Percentiles rank a stretch among this genome's conserved stretches.
Conservation (phyloP, 2,329 filamentous ascomycete genomes). For the Colletotrichum eleusines region DNA sequence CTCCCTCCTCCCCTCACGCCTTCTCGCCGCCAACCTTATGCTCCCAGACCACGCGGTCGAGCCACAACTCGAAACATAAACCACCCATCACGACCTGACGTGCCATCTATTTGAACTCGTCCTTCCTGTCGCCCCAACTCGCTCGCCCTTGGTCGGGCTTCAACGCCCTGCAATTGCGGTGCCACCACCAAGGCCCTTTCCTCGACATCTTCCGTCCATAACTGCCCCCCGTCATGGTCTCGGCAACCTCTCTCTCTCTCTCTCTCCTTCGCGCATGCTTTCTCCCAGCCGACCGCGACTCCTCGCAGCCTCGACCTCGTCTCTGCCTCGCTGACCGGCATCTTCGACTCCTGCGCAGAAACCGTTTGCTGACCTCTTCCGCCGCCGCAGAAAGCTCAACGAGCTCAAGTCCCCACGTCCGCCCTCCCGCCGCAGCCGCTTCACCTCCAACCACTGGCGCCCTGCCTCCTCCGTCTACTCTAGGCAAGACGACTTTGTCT, state of each 20-base stretch:
- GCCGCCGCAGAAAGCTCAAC: conserved; percentile 28
- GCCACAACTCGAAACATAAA: conserved; percentile 23
- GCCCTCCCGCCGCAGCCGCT: conserved; percentile 13
- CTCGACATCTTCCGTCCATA: background rate
- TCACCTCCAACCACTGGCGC: conserved; percentile 30
- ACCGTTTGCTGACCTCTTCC: conserved; percentile 25
- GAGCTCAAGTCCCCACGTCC: conserved; percentile 24
- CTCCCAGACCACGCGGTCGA: background rate
- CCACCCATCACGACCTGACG: background rate
- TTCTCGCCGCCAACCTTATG: background rate
- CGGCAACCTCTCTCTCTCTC: conserved; percentile 10
- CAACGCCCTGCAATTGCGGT: background rate
- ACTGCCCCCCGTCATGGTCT: conserved; percentile 7
- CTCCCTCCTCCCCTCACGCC: background rate
- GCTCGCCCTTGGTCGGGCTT: background rate
- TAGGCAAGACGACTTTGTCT: conserved; percentile 24
- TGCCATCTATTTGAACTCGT: background rate
- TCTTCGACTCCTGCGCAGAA: conserved; percentile 1
- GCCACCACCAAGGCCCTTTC: no score
- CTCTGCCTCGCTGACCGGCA: conserved; percentile 1
- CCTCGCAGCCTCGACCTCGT: conserved; percentile 16
- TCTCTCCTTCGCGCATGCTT: conserved; percentile 13
- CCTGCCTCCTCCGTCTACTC: conserved; percentile 41
- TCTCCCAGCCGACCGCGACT: conserved; percentile 17
- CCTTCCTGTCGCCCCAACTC: background rate